Base-by-base conservation (phyloP, 1,284 basidiomycete genomes). In the Erythrobasidium hasegawianum region DNA sequence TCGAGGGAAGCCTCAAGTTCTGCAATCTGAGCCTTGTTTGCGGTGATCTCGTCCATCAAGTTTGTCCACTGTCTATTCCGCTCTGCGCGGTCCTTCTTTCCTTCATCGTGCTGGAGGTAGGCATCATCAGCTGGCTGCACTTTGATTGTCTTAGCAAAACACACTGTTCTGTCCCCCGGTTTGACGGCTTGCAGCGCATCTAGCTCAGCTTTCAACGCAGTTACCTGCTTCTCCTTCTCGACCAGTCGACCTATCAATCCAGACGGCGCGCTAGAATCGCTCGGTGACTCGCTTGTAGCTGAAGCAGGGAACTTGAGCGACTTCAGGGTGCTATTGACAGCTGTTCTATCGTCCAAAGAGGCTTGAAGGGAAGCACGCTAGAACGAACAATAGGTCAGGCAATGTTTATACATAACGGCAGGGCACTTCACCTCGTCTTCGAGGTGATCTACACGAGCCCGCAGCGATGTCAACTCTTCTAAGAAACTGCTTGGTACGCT, bases 171-270 rank as follows among this genome's bases (percentile, higher is more conserved):
- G 39, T 13, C 29, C 40, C n/a, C 27, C 60, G 2, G 59, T 60
- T 5, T 83, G 84, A 72, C 84, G 2, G 80, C 78, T 68, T 83
- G 84, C 65, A 84, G 77, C 29, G 82, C 81, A 69, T 88, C 88
- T 8, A 92, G 77, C 71, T 91, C 88, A 2, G 82, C 81, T 74
- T 87, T 86, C 4, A 94, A 80, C 65, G 86, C 84, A 7, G 85
- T 76, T 1, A 90, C 88, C 75, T 91, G 85, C 74, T 88, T 90
- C 78, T 94, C 90, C 76, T 91, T 92, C 73, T 86, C 83, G 2
- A 88, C 83, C 7, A 94, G 79, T 8, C 88, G 84, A 73, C 90
- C 88, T 11, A 92, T 85, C n/a, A 93, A 76, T 1, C 87, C 88
- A 70, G 86, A 83, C 67, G 89, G 82, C 71, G 82, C 85, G 82